phyloP scores from a whole-genome alignment of 331 rosid genomes.

The Acacia pycnantha region DNA sequence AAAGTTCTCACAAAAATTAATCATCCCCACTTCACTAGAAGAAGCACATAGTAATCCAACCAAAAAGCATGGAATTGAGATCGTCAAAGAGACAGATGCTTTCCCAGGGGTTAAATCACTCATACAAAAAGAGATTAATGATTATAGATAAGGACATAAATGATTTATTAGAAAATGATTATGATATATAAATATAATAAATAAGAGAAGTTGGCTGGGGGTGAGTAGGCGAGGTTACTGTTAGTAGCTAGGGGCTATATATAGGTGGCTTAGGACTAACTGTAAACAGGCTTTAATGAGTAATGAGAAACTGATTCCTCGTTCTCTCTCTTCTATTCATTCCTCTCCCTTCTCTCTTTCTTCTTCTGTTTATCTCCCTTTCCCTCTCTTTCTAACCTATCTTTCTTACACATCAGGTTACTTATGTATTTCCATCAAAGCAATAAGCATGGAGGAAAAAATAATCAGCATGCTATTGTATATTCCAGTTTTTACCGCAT shows the following conservation, averaged over 20 bases:
- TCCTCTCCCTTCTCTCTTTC: background rate
- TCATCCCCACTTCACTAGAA: constrained; percentile 17
- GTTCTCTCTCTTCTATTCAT: background rate
- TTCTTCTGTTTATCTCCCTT: background rate
- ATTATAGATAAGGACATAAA: constrained; percentile 1
- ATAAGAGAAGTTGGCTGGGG: background rate
- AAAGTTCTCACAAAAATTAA: constrained; percentile 12
- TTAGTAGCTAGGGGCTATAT: background rate
- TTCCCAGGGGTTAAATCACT: background rate
- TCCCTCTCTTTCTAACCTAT: background rate
- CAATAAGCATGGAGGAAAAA: background rate
- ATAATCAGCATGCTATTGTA: constrained; percentile 12
- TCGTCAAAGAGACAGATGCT: background rate
- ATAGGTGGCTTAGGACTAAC: background rate
- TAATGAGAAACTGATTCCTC: background rate
- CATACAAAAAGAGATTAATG: background rate
- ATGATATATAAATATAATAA: background rate
- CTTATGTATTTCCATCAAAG: background rate
- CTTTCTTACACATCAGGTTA: background rate
- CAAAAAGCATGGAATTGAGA: background rate
- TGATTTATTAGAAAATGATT: background rate
- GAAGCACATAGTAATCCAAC: background rate
- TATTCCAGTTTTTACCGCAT: constrained; percentile 1
- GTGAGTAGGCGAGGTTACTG: background rate
- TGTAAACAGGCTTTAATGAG: background rate